Percentiles rank a stretch among this genome's conserved stretches.
phyloP scores from a whole-genome alignment of 2,329 filamentous ascomycete species.

The Calonectria pauciramosa region DNA sequence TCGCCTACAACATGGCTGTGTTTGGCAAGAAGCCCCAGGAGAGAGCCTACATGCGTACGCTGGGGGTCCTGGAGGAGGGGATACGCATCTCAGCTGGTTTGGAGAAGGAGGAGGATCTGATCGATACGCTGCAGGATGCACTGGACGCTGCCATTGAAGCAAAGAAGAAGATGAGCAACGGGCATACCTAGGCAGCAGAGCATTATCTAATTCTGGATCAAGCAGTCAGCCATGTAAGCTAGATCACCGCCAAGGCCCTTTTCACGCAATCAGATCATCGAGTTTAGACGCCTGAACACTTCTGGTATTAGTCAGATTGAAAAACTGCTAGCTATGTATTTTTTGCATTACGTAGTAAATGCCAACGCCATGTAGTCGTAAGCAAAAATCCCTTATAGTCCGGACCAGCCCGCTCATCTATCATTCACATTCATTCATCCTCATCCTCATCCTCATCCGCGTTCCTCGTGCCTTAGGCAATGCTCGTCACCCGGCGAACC shows the following conservation, averaged over 20 bases:
- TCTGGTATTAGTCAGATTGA: conserved; percentile 32
- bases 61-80: conserved; percentile 56
- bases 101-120: conserved; percentile 58
- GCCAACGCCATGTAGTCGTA: conserved; percentile 42
- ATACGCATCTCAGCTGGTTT: conserved; percentile 63
- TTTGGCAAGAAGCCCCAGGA: conserved; percentile 57
- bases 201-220: neutral
- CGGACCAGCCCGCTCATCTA: conserved; percentile 34
- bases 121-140: conserved; percentile 55
- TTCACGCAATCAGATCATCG: neutral
- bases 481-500: conserved; percentile 78
- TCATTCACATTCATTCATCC: conserved; percentile 38
- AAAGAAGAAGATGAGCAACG: conserved; percentile 1
- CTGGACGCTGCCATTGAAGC: conserved; percentile 45
- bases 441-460: conserved; percentile 20
- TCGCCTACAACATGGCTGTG: conserved; percentile 62
- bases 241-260: neutral
- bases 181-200: neutral
- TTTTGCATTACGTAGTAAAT: conserved; percentile 34
- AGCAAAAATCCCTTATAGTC: conserved; percentile 31
- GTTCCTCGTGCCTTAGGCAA: conserved; percentile 29
- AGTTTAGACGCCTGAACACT: neutral
- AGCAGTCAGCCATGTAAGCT: neutral
- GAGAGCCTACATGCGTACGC: conserved; percentile 52
- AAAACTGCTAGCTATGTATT: conserved; percentile 24